Evolutionary conservation across 1,139 yeast genomes (phyloP).

Genomic region (Saccharomyces pastorianus): DNA sequence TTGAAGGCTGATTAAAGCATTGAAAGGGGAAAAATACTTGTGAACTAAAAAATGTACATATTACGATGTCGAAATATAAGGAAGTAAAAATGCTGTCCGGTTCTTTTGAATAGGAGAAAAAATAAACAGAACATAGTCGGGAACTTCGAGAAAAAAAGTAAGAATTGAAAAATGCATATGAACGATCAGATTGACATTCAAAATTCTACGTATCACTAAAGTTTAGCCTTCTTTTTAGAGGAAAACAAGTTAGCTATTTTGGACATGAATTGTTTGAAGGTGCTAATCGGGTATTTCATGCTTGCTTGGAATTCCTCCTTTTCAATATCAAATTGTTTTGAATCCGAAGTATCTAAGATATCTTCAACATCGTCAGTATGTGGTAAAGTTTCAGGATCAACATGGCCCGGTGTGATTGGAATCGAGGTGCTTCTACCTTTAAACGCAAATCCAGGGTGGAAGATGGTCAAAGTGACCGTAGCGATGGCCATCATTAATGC

Average conservation of each 20-base stretch:
- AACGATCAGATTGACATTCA: not conserved
- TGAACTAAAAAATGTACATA: not conserved
- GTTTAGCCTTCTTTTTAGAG: not conserved
- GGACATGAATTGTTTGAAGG: not conserved
- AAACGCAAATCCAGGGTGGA: slow-evolving; percentile 62
- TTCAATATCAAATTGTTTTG: not conserved
- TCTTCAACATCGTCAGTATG: not conserved
- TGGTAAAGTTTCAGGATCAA: slow-evolving; percentile 13
- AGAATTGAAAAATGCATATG: not conserved
- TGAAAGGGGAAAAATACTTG: not conserved
- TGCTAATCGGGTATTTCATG: not conserved
- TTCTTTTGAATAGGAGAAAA: not conserved
- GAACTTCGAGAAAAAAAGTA: not conserved
- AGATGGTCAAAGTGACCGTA: slow-evolving; percentile 40
- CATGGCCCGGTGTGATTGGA: slow-evolving; percentile 20
- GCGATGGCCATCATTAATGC: slow-evolving; percentile 58
- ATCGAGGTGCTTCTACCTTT: slow-evolving; percentile 20
- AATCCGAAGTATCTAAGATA: not conserved
- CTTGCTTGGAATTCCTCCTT: not conserved
- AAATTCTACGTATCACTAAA: not conserved
- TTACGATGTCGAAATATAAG: not conserved
- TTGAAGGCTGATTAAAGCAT: not conserved
- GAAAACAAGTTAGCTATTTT: not conserved
- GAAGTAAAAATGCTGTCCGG: not conserved
- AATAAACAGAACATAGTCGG: not conserved